Percentiles rank a stretch among this genome's conserved stretches.
phyloP scores from a whole-genome alignment of 129 eudicot genomes.

The Mikania micrantha region DNA sequence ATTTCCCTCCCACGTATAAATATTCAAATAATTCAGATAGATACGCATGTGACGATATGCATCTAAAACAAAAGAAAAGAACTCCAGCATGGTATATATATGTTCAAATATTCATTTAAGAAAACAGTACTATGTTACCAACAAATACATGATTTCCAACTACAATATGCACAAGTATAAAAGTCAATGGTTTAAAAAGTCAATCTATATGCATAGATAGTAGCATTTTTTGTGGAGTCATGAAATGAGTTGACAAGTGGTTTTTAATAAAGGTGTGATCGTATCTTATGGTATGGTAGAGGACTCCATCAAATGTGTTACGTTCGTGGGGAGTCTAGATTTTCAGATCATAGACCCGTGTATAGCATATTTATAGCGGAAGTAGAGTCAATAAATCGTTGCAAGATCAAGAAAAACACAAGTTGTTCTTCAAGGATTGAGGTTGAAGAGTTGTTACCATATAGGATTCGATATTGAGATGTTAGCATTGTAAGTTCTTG shows the following conservation, averaged over 20 bases:
- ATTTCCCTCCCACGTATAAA: constrained; percentile 93
- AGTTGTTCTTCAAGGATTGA: constrained; percentile 64
- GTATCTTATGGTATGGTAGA: constrained; percentile 80
- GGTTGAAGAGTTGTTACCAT: constrained; percentile 79
- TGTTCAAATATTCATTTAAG: not conserved
- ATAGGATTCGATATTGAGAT: constrained; percentile 31
- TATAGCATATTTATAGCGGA: constrained; percentile 71
- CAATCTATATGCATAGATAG: not conserved
- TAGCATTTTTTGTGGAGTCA: not conserved
- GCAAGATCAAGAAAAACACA: constrained; percentile 50
- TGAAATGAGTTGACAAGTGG: not conserved
- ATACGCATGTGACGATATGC: constrained; percentile 79
- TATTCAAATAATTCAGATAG: constrained; percentile 88
- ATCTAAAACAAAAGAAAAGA: constrained; percentile 75
- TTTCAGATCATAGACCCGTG: constrained; percentile 90
- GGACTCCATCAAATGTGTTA: constrained; percentile 74
- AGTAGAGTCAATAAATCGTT: constrained; percentile 66
- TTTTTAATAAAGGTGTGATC: constrained; percentile 69
- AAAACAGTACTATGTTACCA: not conserved
- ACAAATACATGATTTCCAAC: not conserved
- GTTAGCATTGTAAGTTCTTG: constrained; percentile 13
- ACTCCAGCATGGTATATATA: constrained; percentile 91
- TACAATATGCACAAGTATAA: not conserved
- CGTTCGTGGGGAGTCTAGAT: constrained; percentile 80
- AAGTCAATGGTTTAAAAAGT: not conserved